Evolutionary conservation across 192 early-diverging fungal genomes (phyloP), one percentile per base, ranked within the genome.

Genomic region (Endogone sp.): DNA sequence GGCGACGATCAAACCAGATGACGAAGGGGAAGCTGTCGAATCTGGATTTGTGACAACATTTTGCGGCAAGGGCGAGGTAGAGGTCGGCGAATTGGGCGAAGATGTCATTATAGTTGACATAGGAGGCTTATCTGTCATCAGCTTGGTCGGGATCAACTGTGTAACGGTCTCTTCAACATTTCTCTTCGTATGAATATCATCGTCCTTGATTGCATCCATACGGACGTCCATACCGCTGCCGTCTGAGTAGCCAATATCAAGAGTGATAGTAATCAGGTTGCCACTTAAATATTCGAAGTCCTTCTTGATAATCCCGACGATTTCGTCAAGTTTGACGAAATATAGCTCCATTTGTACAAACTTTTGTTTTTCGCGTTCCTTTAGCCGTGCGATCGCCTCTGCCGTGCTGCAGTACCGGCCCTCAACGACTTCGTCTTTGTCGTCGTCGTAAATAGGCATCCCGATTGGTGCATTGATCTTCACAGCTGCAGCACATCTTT

Each of bases 291-390:
- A 82, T 6, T 83, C 74, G 75, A 84, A 91, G 68, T 90, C 87
- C 49, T 62, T 68, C 66, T 86, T 83, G 63, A 91, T 84, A 29
- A 91, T 67, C 26, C 80, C 75, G 0, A 88, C 81, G 4, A 88
- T 77, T 49, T 89, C 84, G 16, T 91, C 88, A 22, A 90, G 73
- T 44, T 79, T 82, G 56, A 91, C 81, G 79, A 91, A 91, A 56
- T 85, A 88, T 30, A 90, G 68, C 1, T 80, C 78, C 29, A 80
- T 78, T 27, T 73, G 73, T 24, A 91, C 61, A 72, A 91, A 91
- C 49, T 77, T 81, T 63, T 80, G 81, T 69, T 83, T 85, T 63
- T 91, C 90, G 27, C 86, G 80, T 63, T 86, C 75, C 25, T 84
- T 84, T 23, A 84, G 55, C 30, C 73, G 77, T 30, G 66, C 71